Conservation (phyloP, 2,329 filamentous ascomycete genomes). For the Sporothrix dimorphospora region DNA sequence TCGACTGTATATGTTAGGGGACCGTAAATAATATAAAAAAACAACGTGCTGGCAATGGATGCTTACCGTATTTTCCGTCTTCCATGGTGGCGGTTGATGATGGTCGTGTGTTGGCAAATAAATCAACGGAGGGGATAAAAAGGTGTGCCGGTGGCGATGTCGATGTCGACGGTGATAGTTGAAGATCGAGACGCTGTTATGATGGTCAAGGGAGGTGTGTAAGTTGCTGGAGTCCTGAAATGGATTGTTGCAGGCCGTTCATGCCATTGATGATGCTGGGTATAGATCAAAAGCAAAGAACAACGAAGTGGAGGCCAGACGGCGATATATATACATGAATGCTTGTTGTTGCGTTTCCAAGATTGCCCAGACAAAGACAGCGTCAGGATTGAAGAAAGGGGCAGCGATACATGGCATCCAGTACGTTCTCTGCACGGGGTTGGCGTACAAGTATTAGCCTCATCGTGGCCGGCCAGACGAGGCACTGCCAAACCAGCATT, state of each 20-base stretch:
- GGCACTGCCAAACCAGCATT: not conserved
- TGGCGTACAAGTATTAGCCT: not conserved
- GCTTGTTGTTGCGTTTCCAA: not conserved
- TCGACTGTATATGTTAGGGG: conserved; percentile 31
- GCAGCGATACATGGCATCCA: conserved; percentile 1
- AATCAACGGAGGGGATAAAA: not conserved
- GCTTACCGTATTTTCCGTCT: conserved; percentile 29
- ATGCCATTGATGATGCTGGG: not conserved
- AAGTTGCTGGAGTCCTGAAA: not conserved
- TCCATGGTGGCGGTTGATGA: conserved; percentile 25
- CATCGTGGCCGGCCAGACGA: not conserved
- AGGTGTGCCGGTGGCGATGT: not conserved
- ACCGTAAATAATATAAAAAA: not conserved
- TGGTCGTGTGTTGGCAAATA: not conserved
- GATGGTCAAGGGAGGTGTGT: too few species aligned
- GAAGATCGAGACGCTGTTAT: not conserved
- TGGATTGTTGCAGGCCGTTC: not conserved
- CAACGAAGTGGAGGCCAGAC: not conserved
- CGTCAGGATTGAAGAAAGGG: not conserved
- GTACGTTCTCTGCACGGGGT: not conserved
- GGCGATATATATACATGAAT: conserved; percentile 13
- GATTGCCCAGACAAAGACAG: not conserved
- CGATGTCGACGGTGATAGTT: not conserved
- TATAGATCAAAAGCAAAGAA: not conserved
- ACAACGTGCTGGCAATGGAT: not conserved